Evolutionary conservation across 306 rosid genomes (phyloP).

Genomic region (Inga oerstediana): DNA sequence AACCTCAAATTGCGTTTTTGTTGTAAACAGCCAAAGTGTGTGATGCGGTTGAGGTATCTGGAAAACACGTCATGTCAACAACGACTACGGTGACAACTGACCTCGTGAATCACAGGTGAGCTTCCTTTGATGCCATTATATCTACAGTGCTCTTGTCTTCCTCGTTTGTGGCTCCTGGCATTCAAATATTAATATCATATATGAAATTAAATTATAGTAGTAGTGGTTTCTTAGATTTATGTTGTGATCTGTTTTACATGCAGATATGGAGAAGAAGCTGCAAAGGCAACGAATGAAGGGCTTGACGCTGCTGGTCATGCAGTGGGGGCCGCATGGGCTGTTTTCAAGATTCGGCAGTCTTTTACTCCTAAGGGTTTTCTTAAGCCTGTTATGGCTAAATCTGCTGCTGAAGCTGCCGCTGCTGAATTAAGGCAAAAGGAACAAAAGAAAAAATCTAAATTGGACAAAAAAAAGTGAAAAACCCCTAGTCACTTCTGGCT

Average conservation of each 20-base stretch:
- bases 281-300: slow-evolving; percentile 77
- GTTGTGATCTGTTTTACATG: not conserved
- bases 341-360: slow-evolving; percentile 79
- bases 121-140: not conserved
- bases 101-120: slow-evolving; percentile 78
- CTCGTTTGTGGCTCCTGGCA: too few species aligned
- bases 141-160: not conserved
- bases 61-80: slow-evolving; percentile 90
- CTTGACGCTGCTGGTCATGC: slow-evolving; percentile 94
- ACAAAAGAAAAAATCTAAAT: not conserved
- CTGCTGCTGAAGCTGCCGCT: slow-evolving; percentile 76
- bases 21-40: slow-evolving; percentile 72
- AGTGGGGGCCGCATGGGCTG: slow-evolving; percentile 86
- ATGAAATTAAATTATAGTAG: too few species aligned
- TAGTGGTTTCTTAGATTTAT: too few species aligned
- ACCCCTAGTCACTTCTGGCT: slow-evolving; percentile 45
- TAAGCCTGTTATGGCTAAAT: slow-evolving; percentile 73
- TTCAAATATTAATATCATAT: too few species aligned
- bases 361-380: slow-evolving; percentile 76
- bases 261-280: slow-evolving; percentile 94
- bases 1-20: slow-evolving; percentile 24
- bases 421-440: slow-evolving; percentile 38
- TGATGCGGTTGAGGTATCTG: slow-evolving; percentile 92
- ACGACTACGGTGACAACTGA: slow-evolving; percentile 89
- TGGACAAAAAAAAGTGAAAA: slow-evolving; percentile 38